These are phyloP conservation scores for Jaltomata sinuosa DNA, from an alignment of 257 asterid species.

Conservation along the genomic window DNA sequence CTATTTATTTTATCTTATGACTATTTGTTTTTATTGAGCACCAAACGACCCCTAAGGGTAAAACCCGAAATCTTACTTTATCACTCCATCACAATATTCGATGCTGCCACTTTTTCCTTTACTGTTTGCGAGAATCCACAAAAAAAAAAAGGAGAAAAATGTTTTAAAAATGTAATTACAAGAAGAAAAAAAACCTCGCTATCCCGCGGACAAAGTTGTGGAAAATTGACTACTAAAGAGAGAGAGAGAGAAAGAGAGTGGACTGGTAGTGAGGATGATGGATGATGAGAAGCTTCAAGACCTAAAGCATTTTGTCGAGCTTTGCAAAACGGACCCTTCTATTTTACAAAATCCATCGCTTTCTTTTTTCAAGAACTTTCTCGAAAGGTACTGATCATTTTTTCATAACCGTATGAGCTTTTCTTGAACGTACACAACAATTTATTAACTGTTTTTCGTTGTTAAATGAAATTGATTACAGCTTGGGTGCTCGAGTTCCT, in stretches of 20 bases:
- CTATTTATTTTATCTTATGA: no score
- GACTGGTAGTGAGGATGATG: conserved; percentile 9
- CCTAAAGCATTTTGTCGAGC: conserved; percentile 34
- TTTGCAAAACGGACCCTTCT: conserved; percentile 41
- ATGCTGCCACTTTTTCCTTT: no score
- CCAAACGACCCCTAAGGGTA: no score
- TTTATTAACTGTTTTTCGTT: background rate
- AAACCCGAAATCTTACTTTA: no score
- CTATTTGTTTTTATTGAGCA: no score
- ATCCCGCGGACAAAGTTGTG: background rate
- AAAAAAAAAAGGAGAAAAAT: no score
- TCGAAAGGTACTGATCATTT: conserved; percentile 37
- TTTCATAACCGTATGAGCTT: background rate
- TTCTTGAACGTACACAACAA: background rate
- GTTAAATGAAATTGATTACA: conserved; percentile 1
- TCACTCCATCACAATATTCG: no score
- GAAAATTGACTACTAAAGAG: background rate
- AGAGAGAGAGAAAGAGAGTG: background rate
- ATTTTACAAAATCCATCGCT: conserved; percentile 34
- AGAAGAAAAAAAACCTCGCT: background rate
- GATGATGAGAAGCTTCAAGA: conserved; percentile 35
- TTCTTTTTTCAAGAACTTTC: conserved; percentile 51
- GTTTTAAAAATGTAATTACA: no score
- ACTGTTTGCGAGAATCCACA: no score
- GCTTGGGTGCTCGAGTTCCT: conserved; percentile 58